Conservation (phyloP, 2,329 filamentous ascomycete species). For the Ascochyta pisi region DNA sequence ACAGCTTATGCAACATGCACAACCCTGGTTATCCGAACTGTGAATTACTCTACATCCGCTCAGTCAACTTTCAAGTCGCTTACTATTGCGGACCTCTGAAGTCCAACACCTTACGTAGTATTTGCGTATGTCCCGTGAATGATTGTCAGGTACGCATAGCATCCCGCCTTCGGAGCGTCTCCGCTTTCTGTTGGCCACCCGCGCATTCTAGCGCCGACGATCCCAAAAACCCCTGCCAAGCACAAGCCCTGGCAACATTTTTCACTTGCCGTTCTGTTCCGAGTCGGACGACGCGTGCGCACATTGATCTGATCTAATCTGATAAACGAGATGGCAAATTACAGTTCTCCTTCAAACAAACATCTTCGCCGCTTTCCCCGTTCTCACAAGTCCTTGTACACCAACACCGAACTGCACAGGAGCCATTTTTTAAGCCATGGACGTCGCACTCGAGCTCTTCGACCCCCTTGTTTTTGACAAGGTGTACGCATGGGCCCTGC, state of each 20-base stretch:
- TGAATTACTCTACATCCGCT: not conserved
- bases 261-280: slow-evolving; percentile 19
- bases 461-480: slow-evolving; percentile 27
- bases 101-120: not conserved
- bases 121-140: not conserved
- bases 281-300: slow-evolving; percentile 15
- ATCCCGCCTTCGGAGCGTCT: not conserved
- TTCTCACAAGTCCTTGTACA: slow-evolving; percentile 6
- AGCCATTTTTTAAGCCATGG: slow-evolving; percentile 15
- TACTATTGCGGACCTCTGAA: not conserved
- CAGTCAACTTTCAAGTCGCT: not conserved
- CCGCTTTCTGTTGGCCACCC: not conserved
- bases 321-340: slow-evolving; percentile 24
- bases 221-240: slow-evolving; percentile 17
- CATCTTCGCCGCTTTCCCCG: slow-evolving; percentile 14
- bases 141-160: not conserved
- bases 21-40: not conserved
- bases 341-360: slow-evolving; percentile 11
- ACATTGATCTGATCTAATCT: slow-evolving; percentile 17
- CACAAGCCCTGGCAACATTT: slow-evolving; percentile 10
- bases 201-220: slow-evolving; percentile 10
- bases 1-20: not conserved
- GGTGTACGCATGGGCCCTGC: slow-evolving; percentile 25
- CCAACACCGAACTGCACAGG: slow-evolving; percentile 9
- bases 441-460: slow-evolving; percentile 27